These are phyloP conservation scores for Heracleum sosnowskyi DNA, from an alignment of 129 eudicot species.

Conservation along the genomic window DNA sequence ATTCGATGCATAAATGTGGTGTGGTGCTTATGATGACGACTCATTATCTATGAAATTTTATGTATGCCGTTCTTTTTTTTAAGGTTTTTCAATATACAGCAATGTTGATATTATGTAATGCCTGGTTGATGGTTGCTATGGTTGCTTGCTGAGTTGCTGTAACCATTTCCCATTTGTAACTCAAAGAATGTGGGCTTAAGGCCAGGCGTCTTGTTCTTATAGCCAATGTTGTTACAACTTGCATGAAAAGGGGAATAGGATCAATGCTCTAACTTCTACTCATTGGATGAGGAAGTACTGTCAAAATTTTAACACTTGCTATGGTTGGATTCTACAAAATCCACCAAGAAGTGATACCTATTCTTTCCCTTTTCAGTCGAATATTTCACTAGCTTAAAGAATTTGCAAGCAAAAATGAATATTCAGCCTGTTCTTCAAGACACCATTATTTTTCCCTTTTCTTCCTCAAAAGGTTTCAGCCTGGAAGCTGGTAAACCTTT, in stretches of 20 bases:
- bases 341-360: not conserved
- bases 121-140: not conserved
- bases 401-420: slow-evolving; percentile 1
- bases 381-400: slow-evolving; percentile 17
- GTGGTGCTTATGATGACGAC: too few relatives aligned
- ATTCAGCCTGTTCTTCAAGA: slow-evolving; percentile 3
- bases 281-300: not conserved
- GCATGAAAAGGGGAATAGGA: slow-evolving; percentile 1
- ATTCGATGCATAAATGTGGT: too few relatives aligned
- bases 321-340: slow-evolving; percentile 1
- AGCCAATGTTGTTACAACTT: slow-evolving; percentile 4
- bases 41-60: too few relatives aligned
- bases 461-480: slow-evolving; percentile 21
- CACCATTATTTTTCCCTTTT: slow-evolving; percentile 17
- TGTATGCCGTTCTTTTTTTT: too few relatives aligned
- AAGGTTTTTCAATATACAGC: not conserved
- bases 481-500: slow-evolving; percentile 5
- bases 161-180: not conserved
- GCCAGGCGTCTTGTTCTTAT: not conserved
- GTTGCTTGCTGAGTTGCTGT: not conserved
- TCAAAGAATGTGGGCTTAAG: not conserved
- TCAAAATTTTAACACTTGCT: not conserved
- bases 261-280: not conserved
- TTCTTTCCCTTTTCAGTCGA: not conserved
- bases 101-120: not conserved